phyloP scores from a whole-genome alignment of 768 basidiomycete species.

The Coprinopsis strossmayeri region DNA sequence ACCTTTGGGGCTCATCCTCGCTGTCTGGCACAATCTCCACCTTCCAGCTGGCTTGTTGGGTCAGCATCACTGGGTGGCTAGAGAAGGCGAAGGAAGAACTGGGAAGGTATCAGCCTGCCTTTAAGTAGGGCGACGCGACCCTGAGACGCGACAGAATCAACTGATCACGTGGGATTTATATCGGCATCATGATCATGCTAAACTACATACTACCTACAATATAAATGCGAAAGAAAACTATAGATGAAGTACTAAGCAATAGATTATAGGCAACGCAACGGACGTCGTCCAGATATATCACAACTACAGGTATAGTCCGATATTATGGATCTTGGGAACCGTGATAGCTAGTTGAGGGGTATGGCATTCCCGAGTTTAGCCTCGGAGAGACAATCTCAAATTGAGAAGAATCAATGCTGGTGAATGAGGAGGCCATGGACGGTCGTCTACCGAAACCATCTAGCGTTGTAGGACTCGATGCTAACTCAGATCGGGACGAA shows the following conservation, averaged over 20 bases:
- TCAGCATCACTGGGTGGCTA: neutral
- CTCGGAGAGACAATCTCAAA: conserved; percentile 61
- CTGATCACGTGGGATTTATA: conserved; percentile 8
- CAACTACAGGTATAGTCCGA: neutral
- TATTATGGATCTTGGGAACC: neutral
- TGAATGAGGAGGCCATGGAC: conserved; percentile 19
- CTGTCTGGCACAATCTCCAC: conserved; percentile 40
- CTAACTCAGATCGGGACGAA: conserved; percentile 40
- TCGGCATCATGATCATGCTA: too few relatives aligned
- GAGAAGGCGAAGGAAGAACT: neutral
- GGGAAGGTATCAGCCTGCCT: neutral
- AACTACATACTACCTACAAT: too few relatives aligned
- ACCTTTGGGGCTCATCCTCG: conserved; percentile 39
- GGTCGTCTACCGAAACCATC: conserved; percentile 34
- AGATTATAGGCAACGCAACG: too few relatives aligned
- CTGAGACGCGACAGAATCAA: conserved; percentile 1
- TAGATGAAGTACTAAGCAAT: too few relatives aligned
- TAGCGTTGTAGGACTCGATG: conserved; percentile 60
- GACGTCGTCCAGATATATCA: too few relatives aligned
- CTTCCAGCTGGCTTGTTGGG: conserved; percentile 5
- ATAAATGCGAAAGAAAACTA: too few relatives aligned
- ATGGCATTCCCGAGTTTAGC: conserved; percentile 22
- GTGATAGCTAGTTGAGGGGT: conserved; percentile 2
- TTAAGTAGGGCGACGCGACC: neutral
- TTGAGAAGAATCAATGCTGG: conserved; percentile 57